Conservation (phyloP, 805 yeast genomes). For the Cyberlindnera lachancei region DNA sequence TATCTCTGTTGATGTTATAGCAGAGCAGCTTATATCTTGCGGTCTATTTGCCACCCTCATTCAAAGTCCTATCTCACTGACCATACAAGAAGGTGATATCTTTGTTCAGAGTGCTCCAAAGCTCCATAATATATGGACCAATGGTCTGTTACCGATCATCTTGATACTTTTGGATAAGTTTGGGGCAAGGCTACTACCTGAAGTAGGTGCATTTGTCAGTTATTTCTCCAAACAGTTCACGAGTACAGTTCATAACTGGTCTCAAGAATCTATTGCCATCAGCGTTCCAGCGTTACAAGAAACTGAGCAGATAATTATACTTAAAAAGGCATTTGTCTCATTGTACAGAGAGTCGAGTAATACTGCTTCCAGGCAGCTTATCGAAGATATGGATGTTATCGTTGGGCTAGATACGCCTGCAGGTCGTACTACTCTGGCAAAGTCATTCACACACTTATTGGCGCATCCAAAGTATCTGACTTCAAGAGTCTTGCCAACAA, state of each 20-base stretch:
- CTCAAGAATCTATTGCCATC: conserved; percentile 43
- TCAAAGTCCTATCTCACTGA: conserved; percentile 66
- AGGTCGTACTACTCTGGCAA: conserved; percentile 52
- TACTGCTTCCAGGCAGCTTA: conserved; percentile 13
- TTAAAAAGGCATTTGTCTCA: conserved; percentile 49
- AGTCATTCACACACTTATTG: conserved; percentile 60
- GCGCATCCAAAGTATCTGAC: conserved; percentile 83
- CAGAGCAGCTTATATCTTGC: conserved; percentile 53
- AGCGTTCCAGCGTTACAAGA: conserved; percentile 48
- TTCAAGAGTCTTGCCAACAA: conserved; percentile 56
- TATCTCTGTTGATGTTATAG: conserved; percentile 51
- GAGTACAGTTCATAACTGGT: conserved; percentile 63
- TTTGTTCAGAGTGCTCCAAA: conserved; percentile 43
- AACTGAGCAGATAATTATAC: conserved; percentile 57
- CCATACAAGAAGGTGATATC: conserved; percentile 60
- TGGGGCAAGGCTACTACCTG: conserved; percentile 58
- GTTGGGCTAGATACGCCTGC: conserved; percentile 58
- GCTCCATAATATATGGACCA: conserved; percentile 77
- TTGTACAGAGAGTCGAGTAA: conserved; percentile 47
- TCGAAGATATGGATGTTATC: conserved; percentile 26
- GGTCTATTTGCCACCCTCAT: conserved; percentile 64
- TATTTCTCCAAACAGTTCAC: conserved; percentile 61
- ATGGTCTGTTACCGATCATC: conserved; percentile 67
- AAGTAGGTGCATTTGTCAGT: conserved; percentile 52
- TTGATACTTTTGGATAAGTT: conserved; percentile 52